These are phyloP conservation scores for Dioscorea zingiberensis DNA, from an alignment of 106 monocot genomes.

Conservation along the genomic window DNA sequence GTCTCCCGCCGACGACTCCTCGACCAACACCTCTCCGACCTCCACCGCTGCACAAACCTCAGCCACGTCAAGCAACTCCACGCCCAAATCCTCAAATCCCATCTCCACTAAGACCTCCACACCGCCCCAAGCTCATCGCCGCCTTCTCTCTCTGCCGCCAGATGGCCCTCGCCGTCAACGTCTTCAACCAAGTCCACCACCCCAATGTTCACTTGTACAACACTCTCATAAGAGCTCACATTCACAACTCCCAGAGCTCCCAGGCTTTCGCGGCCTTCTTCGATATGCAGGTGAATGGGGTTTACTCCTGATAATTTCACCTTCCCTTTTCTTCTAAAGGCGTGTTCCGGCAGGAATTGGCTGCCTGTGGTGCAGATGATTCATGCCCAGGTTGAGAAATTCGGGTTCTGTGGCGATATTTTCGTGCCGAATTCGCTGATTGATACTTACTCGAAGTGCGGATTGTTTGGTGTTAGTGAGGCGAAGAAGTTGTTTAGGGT, in stretches of 20 bases:
- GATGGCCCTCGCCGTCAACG: conserved; percentile 19
- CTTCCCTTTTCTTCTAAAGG: conserved; percentile 67
- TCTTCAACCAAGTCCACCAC: conserved; percentile 34
- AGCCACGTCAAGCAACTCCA: conserved; percentile 41
- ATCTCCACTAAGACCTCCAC: conserved; percentile 51
- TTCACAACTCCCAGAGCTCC: conserved; percentile 19
- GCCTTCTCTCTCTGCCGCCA: conserved; percentile 49
- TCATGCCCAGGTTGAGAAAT: conserved; percentile 58
- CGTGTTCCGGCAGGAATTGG: conserved; percentile 12
- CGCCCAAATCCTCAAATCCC: conserved; percentile 35
- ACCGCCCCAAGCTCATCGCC: conserved; percentile 59
- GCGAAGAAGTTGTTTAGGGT: conserved; percentile 52
- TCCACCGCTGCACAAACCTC: conserved; percentile 27
- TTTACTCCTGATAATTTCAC: conserved; percentile 62
- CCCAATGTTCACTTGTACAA: conserved; percentile 62
- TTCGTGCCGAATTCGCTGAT: conserved; percentile 75
- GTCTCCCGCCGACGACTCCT: conserved; percentile 54
- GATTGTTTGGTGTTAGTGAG: neutral
- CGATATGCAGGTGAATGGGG: conserved; percentile 25
- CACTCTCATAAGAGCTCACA: conserved; percentile 57
- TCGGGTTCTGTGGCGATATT: conserved; percentile 38
- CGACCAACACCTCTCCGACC: conserved; percentile 48
- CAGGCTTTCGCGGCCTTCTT: conserved; percentile 36
- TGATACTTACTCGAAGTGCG: conserved; percentile 45
- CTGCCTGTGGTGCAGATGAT: conserved; percentile 33